Base-by-base conservation (phyloP, 768 basidiomycete species). In the Cantharellus cinnabarinus region DNA sequence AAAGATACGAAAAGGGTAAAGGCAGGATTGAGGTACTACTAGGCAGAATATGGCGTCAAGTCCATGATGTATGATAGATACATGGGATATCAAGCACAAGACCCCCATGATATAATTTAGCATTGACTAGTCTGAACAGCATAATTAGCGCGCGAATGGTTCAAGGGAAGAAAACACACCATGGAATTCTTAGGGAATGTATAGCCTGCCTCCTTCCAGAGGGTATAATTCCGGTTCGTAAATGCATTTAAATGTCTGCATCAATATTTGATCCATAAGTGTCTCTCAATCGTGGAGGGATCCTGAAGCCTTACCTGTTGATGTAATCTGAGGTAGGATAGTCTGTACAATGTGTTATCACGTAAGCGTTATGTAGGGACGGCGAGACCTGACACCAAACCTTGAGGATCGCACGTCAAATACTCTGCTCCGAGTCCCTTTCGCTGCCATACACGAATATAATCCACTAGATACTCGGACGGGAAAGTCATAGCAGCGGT, bases 401-500 rank as follows among this genome's bases (percentile, higher is more conserved):
- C 41, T 4, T 56, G 63, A 0, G 85, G 85, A 66, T 78, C 72
- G 66, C 86, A 89, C 2, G 85, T 83, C 35, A 81, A 65, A 65
- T 84, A 84, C 39, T 63, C 78, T 62, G 75, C 72, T 56, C 79
- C 70, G 57, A 70, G 62, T 2, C 76, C 79, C 63, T 76, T 73
- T 56, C 79, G 70, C 69, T 88, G 86, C 68, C 88, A 90, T 20
- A 90, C 82, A 35, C 87, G 76, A 44, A 89, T 80, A 66, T 88
- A 89, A 68, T 90, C 85, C 42, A 89, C 70, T 44, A 76, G 71
- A 73, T 87, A 75, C 63, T 80, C 77, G 0, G 79, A 77, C 0
- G 85, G 85, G 74, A 85, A 86, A 34, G 69, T 67, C 73, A 87
- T 74, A 44, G 81, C 75, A 34, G 71, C 58, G 48, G 75, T 60